These are phyloP conservation scores for Taphrina betulina DNA, from an alignment of 1,139 yeast species.

Conservation along the genomic window DNA sequence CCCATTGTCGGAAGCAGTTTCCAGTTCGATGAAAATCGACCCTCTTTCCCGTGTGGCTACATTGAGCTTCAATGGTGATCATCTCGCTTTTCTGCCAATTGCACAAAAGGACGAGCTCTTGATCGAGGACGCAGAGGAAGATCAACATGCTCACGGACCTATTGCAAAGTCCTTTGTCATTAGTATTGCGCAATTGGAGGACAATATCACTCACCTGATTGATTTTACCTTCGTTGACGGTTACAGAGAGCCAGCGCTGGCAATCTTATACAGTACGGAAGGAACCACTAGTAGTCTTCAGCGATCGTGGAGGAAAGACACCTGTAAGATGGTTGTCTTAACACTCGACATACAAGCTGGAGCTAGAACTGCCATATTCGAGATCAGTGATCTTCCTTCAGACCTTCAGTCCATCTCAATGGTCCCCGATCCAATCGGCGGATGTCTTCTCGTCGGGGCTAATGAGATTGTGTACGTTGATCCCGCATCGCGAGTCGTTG, in stretches of 20 bases:
- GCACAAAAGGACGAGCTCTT: slow-evolving; percentile 47
- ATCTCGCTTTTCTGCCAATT: slow-evolving; percentile 73
- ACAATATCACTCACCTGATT: slow-evolving; percentile 60
- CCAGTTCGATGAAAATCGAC: slow-evolving; percentile 56
- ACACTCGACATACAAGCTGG: slow-evolving; percentile 65
- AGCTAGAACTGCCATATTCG: slow-evolving; percentile 65
- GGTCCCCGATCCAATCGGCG: slow-evolving; percentile 65
- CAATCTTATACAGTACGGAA: slow-evolving; percentile 59
- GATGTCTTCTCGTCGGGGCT: slow-evolving; percentile 69
- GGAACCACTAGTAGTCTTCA: slow-evolving; percentile 77
- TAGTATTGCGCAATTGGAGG: slow-evolving; percentile 58
- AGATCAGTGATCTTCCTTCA: slow-evolving; percentile 66
- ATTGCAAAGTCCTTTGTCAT: slow-evolving; percentile 54
- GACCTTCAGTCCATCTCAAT: slow-evolving; percentile 68
- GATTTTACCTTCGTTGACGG: slow-evolving; percentile 69
- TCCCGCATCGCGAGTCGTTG: slow-evolving; percentile 70
- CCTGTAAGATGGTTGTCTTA: slow-evolving; percentile 51
- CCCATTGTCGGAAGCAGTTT: slow-evolving; percentile 49
- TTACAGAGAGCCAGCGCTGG: slow-evolving; percentile 78
- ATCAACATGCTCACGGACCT: slow-evolving; percentile 25
- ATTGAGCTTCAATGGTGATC: slow-evolving; percentile 62
- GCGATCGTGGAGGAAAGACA: slow-evolving; percentile 58
- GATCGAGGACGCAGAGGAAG: slow-evolving; percentile 30
- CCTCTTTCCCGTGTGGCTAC: slow-evolving; percentile 64
- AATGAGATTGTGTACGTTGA: slow-evolving; percentile 80